phyloP scores from a whole-genome alignment of 352 stramenopile species.

The Globisporangium recalcitrans region DNA sequence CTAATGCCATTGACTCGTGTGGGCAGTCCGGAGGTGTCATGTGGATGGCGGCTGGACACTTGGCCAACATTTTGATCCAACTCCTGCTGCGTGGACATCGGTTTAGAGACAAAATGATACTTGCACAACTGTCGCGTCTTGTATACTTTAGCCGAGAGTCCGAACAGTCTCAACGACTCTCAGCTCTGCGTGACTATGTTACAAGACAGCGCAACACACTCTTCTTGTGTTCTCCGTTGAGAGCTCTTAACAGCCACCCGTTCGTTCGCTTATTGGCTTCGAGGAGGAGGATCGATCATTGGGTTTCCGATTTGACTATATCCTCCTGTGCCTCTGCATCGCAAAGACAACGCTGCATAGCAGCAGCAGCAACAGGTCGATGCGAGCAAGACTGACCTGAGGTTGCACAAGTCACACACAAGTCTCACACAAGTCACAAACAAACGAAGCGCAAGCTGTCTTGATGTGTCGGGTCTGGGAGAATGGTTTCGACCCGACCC shows the following conservation, averaged over 20 bases:
- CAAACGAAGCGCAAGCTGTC: too few relatives aligned
- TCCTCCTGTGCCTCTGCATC: not conserved
- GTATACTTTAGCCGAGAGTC: not conserved
- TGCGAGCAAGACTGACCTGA: too few relatives aligned
- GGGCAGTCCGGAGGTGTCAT: not conserved
- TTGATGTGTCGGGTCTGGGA: not conserved
- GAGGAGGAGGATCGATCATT: too few relatives aligned
- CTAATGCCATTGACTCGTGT: not conserved
- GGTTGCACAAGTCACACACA: too few relatives aligned
- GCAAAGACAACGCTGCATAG: not conserved
- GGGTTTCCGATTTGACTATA: too few relatives aligned
- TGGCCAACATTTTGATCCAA: not conserved
- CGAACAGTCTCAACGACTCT: not conserved
- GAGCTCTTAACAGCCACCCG: not conserved
- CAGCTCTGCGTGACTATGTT: conserved; percentile 1
- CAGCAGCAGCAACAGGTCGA: too few relatives aligned
- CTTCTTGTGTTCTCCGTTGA: not conserved
- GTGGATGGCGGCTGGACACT: too few relatives aligned
- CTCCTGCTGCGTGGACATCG: not conserved
- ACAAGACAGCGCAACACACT: conserved; percentile 6
- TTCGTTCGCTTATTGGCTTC: too few relatives aligned
- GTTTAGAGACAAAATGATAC: not conserved
- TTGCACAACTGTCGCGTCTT: not conserved
- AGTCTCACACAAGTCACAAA: not conserved
- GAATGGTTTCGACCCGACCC: not conserved